phyloP scores from a whole-genome alignment of 176 grass and related monocot species.

The Pharus latifolius region DNA sequence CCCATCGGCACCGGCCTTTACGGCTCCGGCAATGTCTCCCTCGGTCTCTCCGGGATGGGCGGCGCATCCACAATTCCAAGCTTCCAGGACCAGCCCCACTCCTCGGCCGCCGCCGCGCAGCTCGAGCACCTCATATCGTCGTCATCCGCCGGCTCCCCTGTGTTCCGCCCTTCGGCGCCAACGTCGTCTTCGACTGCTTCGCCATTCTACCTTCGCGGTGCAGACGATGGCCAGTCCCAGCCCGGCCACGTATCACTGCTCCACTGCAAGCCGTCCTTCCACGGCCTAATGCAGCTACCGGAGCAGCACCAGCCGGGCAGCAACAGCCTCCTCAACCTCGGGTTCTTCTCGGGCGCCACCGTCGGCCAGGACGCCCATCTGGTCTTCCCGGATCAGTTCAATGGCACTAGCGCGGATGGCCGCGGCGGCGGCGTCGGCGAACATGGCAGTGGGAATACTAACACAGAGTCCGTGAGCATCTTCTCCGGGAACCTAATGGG shows the following conservation, averaged over 20 bases:
- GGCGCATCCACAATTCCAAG: constrained; percentile 21
- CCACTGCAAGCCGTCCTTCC: constrained; percentile 49
- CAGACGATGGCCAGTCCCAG: constrained; percentile 23
- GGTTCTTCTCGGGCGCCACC: constrained; percentile 33
- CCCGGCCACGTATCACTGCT: constrained; percentile 19
- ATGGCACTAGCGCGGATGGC: neutral
- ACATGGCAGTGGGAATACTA: neutral
- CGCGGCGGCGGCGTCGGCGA: neutral
- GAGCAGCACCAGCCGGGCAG: constrained; percentile 33
- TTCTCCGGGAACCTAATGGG: constrained; percentile 42
- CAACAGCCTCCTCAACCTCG: constrained; percentile 29
- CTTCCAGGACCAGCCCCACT: constrained; percentile 23
- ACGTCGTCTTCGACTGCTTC: neutral
- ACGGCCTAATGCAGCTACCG: constrained; percentile 72
- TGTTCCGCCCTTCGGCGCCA: constrained; percentile 15
- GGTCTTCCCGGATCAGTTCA: constrained; percentile 39
- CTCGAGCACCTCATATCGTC: constrained; percentile 38
- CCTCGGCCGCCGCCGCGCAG: constrained; percentile 23
- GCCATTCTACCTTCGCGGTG: constrained; percentile 45
- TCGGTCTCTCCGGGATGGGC: constrained; percentile 33
- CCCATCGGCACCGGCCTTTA: constrained; percentile 34
- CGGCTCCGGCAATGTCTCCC: constrained; percentile 24
- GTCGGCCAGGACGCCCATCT: constrained; percentile 39
- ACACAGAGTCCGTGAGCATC: neutral
- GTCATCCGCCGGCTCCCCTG: neutral